These are phyloP conservation scores for Aspergillus persii DNA, from an alignment of 2,329 filamentous ascomycete genomes.

Conservation along the genomic window DNA sequence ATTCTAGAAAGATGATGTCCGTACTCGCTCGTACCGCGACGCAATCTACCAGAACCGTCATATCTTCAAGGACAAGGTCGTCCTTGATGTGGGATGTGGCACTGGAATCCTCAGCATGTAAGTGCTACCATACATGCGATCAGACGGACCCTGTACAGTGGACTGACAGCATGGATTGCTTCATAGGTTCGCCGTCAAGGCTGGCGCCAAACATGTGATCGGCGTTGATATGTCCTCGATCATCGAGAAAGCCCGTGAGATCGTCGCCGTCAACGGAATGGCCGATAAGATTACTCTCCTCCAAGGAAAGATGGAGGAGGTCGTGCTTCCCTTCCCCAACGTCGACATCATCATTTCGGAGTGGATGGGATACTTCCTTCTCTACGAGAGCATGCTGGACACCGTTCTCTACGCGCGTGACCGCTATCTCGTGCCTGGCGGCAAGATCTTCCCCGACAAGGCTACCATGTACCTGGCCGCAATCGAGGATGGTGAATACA, in stretches of 20 bases:
- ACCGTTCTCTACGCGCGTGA: slow-evolving; percentile 96
- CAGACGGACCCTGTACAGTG: slow-evolving; percentile 2
- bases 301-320: slow-evolving; percentile 99
- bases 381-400: slow-evolving; percentile 99
- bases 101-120: slow-evolving; percentile 99
- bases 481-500: slow-evolving; percentile 99
- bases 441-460: slow-evolving; percentile 98
- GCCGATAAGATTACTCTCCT: slow-evolving; percentile 94
- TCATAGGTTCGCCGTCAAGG: slow-evolving; percentile 87
- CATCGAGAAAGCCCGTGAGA: slow-evolving; percentile 96
- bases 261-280: slow-evolving; percentile 88
- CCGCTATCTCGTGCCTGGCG: slow-evolving; percentile 80
- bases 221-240: slow-evolving; percentile 99
- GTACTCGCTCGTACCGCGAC: slow-evolving; percentile 94
- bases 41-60: slow-evolving; percentile 97
- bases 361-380: slow-evolving; percentile 99
- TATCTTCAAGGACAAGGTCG: slow-evolving; percentile 85
- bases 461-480: slow-evolving; percentile 95
- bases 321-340: slow-evolving; percentile 85
- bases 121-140: slow-evolving; percentile 11
- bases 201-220: slow-evolving; percentile 96
- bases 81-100: slow-evolving; percentile 96
- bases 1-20: slow-evolving; percentile 91
- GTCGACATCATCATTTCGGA: slow-evolving; percentile 99
- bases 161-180: slow-evolving; percentile 15